phyloP scores from a whole-genome alignment of 345 rosid genomes.

The Acer campestre region DNA sequence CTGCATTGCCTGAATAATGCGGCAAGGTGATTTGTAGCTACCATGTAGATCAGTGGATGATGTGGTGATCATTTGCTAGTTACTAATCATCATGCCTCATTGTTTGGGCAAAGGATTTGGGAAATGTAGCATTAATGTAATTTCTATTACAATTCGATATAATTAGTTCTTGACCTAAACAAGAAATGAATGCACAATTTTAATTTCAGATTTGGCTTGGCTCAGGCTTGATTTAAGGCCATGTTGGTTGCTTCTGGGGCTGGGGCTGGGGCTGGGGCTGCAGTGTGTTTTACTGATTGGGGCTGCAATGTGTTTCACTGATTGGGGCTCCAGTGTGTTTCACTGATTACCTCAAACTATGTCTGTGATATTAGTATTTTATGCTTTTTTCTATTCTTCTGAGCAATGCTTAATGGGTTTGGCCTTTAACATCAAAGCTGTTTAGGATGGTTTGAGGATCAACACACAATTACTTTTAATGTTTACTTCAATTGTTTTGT shows the following conservation, averaged over 20 bases:
- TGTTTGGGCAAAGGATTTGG: background rate
- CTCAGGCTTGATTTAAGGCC: background rate
- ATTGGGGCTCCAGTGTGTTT: background rate
- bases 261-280: background rate
- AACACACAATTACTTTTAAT: background rate
- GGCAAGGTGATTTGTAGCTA: background rate
- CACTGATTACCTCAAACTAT: background rate
- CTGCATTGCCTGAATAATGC: background rate
- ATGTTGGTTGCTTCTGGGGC: background rate
- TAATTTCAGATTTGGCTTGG: background rate
- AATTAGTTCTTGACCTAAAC: background rate
- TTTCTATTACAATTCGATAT: background rate
- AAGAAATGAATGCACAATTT: background rate
- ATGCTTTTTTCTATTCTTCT: background rate
- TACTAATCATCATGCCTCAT: background rate
- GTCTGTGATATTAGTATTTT: background rate
- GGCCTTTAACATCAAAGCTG: background rate
- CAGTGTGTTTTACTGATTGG: background rate
- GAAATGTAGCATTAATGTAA: background rate
- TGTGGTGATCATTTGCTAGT: background rate
- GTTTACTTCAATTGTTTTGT: background rate
- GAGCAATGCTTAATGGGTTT: background rate
- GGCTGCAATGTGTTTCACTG: background rate
- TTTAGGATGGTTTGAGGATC: background rate
- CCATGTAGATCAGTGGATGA: background rate